Evolutionary conservation across 75 land plant species (phyloP).

Genomic region (Isoetes taiwanensis): DNA sequence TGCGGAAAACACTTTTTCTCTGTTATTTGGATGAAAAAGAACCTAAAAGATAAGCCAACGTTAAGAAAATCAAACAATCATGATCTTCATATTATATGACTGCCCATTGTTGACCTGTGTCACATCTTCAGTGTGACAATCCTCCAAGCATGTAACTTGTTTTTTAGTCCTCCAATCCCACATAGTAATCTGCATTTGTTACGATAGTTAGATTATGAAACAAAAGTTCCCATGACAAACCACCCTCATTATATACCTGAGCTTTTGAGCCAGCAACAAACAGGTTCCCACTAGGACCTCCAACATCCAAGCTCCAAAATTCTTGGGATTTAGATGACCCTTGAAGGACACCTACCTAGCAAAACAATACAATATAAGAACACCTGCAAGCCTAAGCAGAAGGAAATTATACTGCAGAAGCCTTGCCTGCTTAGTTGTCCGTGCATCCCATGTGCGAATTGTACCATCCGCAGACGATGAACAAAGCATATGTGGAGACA

Average conservation of each 20-base stretch:
- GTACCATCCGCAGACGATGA: slow-evolving; percentile 90
- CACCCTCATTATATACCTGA: slow-evolving; percentile 32
- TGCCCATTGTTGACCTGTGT: slow-evolving; percentile 53
- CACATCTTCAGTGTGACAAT: slow-evolving; percentile 91
- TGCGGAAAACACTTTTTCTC: slow-evolving; percentile 61
- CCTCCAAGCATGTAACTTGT: slow-evolving; percentile 72
- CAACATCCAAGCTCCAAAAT: slow-evolving; percentile 63
- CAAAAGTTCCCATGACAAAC: not conserved
- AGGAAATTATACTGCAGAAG: not conserved
- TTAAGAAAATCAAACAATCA: too few relatives aligned
- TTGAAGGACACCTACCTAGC: slow-evolving; percentile 51
- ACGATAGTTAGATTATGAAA: not conserved
- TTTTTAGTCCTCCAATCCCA: slow-evolving; percentile 91
- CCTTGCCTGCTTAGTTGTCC: slow-evolving; percentile 45
- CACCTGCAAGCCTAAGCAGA: slow-evolving; percentile 10
- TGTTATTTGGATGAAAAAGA: slow-evolving; percentile 50
- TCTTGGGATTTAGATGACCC: slow-evolving; percentile 42
- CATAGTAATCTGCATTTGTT: slow-evolving; percentile 41
- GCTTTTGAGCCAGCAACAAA: slow-evolving; percentile 71
- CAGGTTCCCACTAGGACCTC: slow-evolving; percentile 53
- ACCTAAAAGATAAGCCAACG: slow-evolving; percentile 53
- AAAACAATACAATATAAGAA: not conserved
- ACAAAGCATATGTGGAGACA: slow-evolving; percentile 41
- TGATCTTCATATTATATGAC: too few relatives aligned
- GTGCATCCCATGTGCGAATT: slow-evolving; percentile 73